These are phyloP conservation scores for Phialophora chinensis DNA, from an alignment of 2,329 filamentous ascomycete species.

Conservation along the genomic window DNA sequence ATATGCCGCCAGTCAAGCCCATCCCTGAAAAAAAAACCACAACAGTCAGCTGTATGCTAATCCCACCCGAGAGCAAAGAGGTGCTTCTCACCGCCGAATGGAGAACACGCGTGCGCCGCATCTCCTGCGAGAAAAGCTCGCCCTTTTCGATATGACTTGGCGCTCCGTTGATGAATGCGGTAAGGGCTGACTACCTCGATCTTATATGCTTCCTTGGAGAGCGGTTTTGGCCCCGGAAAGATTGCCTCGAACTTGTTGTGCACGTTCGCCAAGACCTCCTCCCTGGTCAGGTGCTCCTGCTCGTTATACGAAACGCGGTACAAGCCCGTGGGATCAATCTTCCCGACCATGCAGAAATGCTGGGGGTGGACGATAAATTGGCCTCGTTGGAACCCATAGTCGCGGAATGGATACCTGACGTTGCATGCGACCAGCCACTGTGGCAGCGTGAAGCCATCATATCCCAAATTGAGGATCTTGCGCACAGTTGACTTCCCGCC, in stretches of 20 bases:
- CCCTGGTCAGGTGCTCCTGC: constrained; percentile 57
- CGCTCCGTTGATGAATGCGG: constrained; percentile 66
- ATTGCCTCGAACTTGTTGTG: constrained; percentile 63
- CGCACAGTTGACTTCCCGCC: constrained; percentile 50
- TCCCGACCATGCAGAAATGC: constrained; percentile 67
- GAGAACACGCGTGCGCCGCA: constrained; percentile 60
- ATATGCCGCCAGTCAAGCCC: constrained; percentile 68
- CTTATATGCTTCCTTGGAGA: constrained; percentile 56
- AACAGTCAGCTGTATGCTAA: neutral
- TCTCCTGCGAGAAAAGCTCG: constrained; percentile 64
- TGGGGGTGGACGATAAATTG: constrained; percentile 64
- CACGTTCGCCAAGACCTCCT: constrained; percentile 61
- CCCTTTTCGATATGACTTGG: constrained; percentile 62
- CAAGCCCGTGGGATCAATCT: constrained; percentile 63
- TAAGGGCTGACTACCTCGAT: constrained; percentile 65
- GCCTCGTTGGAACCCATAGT: constrained; percentile 48
- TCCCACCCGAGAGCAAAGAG: neutral
- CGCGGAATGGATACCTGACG: constrained; percentile 39
- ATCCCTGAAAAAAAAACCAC: constrained; percentile 56
- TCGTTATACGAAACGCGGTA: constrained; percentile 71
- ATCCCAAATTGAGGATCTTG: constrained; percentile 37
- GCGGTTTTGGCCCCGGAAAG: constrained; percentile 64
- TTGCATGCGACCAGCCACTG: constrained; percentile 39
- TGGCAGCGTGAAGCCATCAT: constrained; percentile 46
- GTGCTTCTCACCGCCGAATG: constrained; percentile 54